Evolutionary conservation across 768 basidiomycete genomes (phyloP), one percentile per base, ranked within the genome.

Genomic region (Hypsizygus marmoreus): DNA sequence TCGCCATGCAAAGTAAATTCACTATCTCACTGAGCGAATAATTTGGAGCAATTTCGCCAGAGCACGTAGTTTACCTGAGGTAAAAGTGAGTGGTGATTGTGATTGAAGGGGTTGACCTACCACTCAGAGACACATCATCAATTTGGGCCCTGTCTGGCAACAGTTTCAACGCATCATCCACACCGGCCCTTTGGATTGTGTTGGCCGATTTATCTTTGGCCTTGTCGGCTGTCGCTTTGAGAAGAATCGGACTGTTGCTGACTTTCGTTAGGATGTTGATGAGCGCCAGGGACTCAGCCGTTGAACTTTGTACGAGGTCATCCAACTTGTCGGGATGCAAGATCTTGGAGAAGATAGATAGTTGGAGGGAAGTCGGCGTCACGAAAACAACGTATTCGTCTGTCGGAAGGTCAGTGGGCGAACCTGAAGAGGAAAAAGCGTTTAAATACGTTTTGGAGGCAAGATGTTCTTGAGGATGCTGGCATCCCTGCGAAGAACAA

Each of bases 301-400:
- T 88, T 1, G 82, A 81, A 39, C 82, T 80, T 53, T 84, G 76
- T 20, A 86, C 77, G 5, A 95, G 68, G 38, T 78, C 75, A 49
- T 86, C 81, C 20, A 94, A 64, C 47, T 81, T 81, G 40, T 84
- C 81, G 0, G 85, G 82, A 22, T 81, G 74, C 6, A 99, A 77
- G 9, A 97, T 82, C 32, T 76, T 82, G 8, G 74, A 69, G 57
- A 94, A 92, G 57, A 98, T 86, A 10, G 79, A 72, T 5, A 90
- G 65, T 56, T 99, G 95, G 13, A 97, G 68, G n/a, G 67, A 38
- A 0, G 93, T 94, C 0, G 97, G 95, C 4, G 84, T 84, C 23
- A 97, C 76, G 63, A 98, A 98, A n/a, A 98, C 84, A n/a, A 95
- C 88, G 61, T 95, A 97, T 82, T 99, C 97, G 60, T 90, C 95